Evolutionary conservation across 78 protist genomes (phyloP).

Genomic region (Blattamonas nauphoetae): DNA sequence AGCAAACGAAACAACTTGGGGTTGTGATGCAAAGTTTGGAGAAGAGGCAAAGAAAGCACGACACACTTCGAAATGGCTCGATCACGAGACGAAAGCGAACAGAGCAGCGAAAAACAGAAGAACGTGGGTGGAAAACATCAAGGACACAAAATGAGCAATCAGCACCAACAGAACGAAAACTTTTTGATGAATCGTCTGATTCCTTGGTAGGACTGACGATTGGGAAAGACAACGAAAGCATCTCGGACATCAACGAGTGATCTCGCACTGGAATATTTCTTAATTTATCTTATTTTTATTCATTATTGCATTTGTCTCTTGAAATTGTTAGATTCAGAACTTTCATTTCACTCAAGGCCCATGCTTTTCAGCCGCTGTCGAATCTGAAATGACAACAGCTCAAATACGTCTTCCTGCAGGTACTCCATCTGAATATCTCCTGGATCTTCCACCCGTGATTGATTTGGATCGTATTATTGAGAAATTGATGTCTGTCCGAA

Average conservation of each 20-base stretch:
- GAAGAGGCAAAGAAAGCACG: too few species aligned
- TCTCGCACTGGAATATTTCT: not conserved
- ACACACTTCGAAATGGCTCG: too few species aligned
- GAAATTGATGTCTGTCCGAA: not conserved
- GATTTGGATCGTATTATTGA: not conserved
- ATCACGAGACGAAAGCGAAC: too few species aligned
- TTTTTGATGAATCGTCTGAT: not conserved
- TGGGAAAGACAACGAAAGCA: not conserved
- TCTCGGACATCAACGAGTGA: not conserved
- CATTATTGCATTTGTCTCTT: not conserved
- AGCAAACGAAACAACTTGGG: too few species aligned
- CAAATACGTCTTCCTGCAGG: not conserved
- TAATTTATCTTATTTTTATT: not conserved
- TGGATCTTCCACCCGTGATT: not conserved
- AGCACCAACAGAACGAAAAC: not conserved
- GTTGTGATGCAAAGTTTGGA: too few species aligned
- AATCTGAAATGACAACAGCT: not conserved
- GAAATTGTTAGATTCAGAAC: not conserved
- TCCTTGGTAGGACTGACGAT: not conserved
- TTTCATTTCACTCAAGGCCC: not conserved
- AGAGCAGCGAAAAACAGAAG: not conserved
- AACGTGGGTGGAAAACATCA: not conserved
- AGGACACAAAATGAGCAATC: not conserved
- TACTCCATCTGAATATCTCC: not conserved
- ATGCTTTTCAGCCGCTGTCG: not conserved